Conservation (phyloP, 257 asterid species). For the Perilla frutescens region DNA sequence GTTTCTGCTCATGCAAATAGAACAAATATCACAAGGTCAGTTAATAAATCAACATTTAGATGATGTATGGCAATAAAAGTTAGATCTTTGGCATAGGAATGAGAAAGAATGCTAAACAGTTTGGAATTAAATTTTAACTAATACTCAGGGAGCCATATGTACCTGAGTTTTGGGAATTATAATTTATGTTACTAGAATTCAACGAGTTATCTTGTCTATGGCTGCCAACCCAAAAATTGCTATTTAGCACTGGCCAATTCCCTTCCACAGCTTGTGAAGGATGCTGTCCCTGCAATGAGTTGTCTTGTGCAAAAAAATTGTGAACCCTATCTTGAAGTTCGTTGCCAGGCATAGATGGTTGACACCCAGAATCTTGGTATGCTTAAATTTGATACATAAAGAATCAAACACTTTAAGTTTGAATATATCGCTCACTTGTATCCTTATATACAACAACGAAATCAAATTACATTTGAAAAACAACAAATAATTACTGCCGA, state of each 20-base stretch:
- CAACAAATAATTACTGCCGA: slow-evolving; percentile 16
- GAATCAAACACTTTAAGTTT: slow-evolving; percentile 26
- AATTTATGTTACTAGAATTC: slow-evolving; percentile 52
- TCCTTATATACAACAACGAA: slow-evolving; percentile 18
- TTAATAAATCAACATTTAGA: background rate
- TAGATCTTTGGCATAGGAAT: background rate
- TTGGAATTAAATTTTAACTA: background rate
- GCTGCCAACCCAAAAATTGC: slow-evolving; percentile 65
- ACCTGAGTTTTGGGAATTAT: slow-evolving; percentile 57
- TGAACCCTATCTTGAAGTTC: slow-evolving; percentile 87
- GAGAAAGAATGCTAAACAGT: background rate
- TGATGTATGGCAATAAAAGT: slow-evolving; percentile 13
- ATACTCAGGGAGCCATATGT: slow-evolving; percentile 23
- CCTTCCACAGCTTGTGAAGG: slow-evolving; percentile 63
- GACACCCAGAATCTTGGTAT: slow-evolving; percentile 30
- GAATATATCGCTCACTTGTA: background rate
- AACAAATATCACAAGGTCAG: slow-evolving; percentile 1
- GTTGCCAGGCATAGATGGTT: slow-evolving; percentile 95
- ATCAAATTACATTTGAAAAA: background rate
- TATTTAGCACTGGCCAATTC: slow-evolving; percentile 59
- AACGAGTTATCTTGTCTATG: slow-evolving; percentile 53
- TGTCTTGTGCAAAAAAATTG: slow-evolving; percentile 87
- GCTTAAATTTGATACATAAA: slow-evolving; percentile 24
- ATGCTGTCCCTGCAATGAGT: slow-evolving; percentile 67
- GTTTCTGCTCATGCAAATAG: slow-evolving; percentile 49